phyloP scores from a whole-genome alignment of 2,329 filamentous ascomycete genomes.

The Thielaviopsis cerberus region DNA sequence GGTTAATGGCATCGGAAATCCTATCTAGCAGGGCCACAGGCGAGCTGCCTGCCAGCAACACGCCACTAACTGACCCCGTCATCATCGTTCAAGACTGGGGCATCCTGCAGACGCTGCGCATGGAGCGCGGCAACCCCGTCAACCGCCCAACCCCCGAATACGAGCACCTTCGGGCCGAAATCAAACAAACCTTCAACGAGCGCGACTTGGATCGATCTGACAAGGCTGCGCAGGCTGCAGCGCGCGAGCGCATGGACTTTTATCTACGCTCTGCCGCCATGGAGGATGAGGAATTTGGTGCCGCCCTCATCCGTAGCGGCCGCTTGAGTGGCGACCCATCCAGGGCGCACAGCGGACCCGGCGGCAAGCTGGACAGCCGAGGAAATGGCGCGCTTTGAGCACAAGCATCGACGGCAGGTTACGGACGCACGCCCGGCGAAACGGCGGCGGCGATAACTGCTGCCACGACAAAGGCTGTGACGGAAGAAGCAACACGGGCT shows the following conservation, averaged over 20 bases:
- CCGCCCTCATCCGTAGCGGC: slow-evolving; percentile 5
- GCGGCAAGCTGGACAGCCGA: neutral
- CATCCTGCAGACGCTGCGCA: slow-evolving; percentile 17
- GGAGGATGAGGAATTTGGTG: slow-evolving; percentile 13
- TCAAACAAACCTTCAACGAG: slow-evolving; percentile 19
- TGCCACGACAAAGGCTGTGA: neutral
- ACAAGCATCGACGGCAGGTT: too few species aligned
- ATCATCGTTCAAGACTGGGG: slow-evolving; percentile 19
- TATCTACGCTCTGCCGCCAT: slow-evolving; percentile 16
- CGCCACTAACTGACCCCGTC: slow-evolving; percentile 15
- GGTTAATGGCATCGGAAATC: slow-evolving; percentile 18
- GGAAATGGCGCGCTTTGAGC: neutral
- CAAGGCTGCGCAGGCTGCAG: slow-evolving; percentile 14
- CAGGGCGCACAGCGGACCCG: too few species aligned
- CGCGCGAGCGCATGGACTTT: slow-evolving; percentile 14
- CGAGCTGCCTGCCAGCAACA: slow-evolving; percentile 18
- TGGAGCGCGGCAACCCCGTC: slow-evolving; percentile 13
- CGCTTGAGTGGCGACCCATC: neutral
- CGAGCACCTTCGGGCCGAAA: slow-evolving; percentile 17
- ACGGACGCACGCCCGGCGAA: too few species aligned
- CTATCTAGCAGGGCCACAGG: slow-evolving; percentile 18
- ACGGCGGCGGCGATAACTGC: neutral
- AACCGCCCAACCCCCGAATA: slow-evolving; percentile 14
- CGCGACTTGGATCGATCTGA: slow-evolving; percentile 18
- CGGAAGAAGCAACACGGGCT: neutral